Base-by-base conservation (phyloP, 1,284 basidiomycete genomes). In the Ganoderma meredithae region DNA sequence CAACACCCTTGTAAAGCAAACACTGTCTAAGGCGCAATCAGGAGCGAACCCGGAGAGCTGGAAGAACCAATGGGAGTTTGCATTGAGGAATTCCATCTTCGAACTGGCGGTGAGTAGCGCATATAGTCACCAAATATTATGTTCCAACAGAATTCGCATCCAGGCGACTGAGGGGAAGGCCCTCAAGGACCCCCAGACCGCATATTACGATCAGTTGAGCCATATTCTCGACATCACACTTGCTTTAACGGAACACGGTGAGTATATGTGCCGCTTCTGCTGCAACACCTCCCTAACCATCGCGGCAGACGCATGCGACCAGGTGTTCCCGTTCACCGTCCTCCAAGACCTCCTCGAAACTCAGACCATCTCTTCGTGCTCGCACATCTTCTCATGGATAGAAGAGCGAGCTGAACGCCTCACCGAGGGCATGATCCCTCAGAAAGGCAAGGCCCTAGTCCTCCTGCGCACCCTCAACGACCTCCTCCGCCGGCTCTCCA, bases 401-500 rank as follows among this genome's bases (percentile, higher is more conserved):
- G 94, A 96, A 80, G 79, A 79, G 62, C 89, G 91, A 33, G 85
- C 89, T 0, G 79, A 82, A 22, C 84, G 90, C 12, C 83, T 95
- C 53, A 94, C 91, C 0, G 84, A 85, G 62, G 90, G 86, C 67
- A 90, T 96, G 87, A 86, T 92, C 13, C 94, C 95, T 0, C 88
- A 91, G 77, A 94, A 93, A 77, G 94, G 94, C 69, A 96, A 97
- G 78, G 94, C 94, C 0, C 89, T 96, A 44, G 85, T 93, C 60
- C 84, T 97, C 15, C 84, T 97, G 39, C 89, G 96, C 55, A 92
- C 91, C 40, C 84, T 96, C 62, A 97, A 97, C 75, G 95, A 96
- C 75, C 86, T 97, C 9, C 83, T 97, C 0, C 87, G 94, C 19
- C 87, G 96, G 1, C 83, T 97, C 15, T 94, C 93, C 33, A 95